phyloP scores from a whole-genome alignment of 1,139 yeast species.

The Saccharomyces hybrid region DNA sequence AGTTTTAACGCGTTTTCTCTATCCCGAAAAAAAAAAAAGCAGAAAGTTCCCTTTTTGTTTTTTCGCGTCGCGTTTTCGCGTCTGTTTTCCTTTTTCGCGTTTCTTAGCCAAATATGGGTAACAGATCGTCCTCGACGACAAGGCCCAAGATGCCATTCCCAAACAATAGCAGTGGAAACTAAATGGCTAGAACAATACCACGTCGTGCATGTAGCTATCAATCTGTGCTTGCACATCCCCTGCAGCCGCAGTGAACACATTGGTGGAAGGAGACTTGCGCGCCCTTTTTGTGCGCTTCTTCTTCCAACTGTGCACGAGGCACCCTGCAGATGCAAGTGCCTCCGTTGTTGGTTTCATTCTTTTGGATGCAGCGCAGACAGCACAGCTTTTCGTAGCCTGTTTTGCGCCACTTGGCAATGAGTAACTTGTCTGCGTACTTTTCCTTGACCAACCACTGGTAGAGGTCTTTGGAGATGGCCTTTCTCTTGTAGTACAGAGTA shows the following conservation, averaged over 20 bases:
- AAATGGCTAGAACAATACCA: not conserved
- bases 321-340: constrained; percentile 80
- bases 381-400: constrained; percentile 85
- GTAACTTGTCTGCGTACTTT: too few relatives aligned
- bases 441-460: too few relatives aligned
- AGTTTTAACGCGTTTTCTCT: not conserved
- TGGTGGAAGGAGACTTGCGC: constrained; percentile 38
- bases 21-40: not conserved
- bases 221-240: too few relatives aligned
- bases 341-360: constrained; percentile 55
- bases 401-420: constrained; percentile 89
- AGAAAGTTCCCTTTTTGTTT: not conserved
- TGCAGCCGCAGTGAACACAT: constrained; percentile 84
- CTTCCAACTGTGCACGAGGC: constrained; percentile 50
- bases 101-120: too few relatives aligned
- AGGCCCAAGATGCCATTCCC: not conserved
- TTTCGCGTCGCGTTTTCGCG: too few relatives aligned
- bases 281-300: constrained; percentile 26
- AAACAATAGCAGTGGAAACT: not conserved
- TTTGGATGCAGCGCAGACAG: constrained; percentile 71
- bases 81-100: too few relatives aligned
- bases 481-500: constrained; percentile 62
- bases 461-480: too few relatives aligned
- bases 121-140: too few relatives aligned
- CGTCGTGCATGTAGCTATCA: not conserved